Conservation (phyloP, 78 protist species). For the Dictyostelium capitatum region DNA sequence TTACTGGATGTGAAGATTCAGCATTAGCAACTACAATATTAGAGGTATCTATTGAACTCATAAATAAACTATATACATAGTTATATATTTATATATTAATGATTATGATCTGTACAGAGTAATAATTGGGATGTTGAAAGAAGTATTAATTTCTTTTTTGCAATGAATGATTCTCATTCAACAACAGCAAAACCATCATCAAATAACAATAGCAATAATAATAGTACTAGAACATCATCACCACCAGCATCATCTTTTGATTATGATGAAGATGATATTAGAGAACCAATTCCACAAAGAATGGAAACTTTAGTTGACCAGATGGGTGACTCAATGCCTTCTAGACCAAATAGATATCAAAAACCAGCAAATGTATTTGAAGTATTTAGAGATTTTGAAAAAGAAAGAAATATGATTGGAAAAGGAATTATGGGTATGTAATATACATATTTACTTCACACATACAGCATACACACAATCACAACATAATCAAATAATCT, state of each 20-base stretch:
- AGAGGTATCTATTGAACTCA: background rate
- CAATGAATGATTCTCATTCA: background rate
- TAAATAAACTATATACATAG: no score
- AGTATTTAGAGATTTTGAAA: conserved; percentile 62
- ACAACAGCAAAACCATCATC: background rate
- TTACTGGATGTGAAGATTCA: conserved; percentile 15
- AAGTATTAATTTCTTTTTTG: conserved; percentile 54
- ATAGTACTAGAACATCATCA: background rate
- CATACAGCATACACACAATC: no score
- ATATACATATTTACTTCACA: no score
- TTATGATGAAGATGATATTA: conserved; percentile 28
- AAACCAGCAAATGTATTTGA: conserved; percentile 53
- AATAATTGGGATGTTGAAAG: conserved; percentile 68
- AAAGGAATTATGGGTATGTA: background rate
- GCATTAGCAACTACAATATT: background rate
- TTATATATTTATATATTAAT: no score
- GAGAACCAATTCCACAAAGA: conserved; percentile 61
- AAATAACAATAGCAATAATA: background rate
- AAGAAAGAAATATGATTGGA: conserved; percentile 42
- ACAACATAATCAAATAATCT: no score
- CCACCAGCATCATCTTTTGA: background rate
- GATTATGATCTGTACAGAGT: no score
- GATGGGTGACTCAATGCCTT: background rate
- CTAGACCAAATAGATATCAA: background rate
- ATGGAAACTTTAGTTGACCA: conserved; percentile 46